These are phyloP conservation scores for Halteria grandinella DNA, from an alignment of 73 alveolate genomes.

Conservation along the genomic window DNA sequence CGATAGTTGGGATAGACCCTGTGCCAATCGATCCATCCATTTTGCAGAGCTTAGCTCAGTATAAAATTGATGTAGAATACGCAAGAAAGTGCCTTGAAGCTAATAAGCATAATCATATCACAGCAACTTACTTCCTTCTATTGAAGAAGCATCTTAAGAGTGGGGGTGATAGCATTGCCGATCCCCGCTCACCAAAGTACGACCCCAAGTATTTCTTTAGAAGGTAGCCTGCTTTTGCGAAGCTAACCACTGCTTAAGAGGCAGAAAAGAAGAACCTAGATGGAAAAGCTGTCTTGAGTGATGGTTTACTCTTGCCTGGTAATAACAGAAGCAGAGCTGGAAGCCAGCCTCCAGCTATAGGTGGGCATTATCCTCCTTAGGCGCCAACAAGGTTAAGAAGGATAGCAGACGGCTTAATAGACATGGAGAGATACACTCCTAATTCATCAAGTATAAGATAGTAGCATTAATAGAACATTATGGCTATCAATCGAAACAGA, in stretches of 20 bases:
- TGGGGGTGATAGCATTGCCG: conserved; percentile 73
- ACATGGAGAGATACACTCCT: conserved; percentile 41
- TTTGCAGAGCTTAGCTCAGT: conserved; percentile 39
- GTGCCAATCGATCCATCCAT: conserved; percentile 69
- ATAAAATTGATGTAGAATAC: conserved; percentile 60
- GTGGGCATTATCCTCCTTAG: too few species aligned
- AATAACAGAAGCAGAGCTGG: too few species aligned
- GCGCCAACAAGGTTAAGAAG: conserved; percentile 32
- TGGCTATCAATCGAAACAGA: too few species aligned
- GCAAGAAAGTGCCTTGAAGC: conserved; percentile 78
- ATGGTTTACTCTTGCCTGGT: too few species aligned
- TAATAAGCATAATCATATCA: conserved; percentile 89
- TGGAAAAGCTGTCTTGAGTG: conserved; percentile 7
- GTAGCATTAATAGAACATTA: neutral
- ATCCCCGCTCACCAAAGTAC: conserved; percentile 46
- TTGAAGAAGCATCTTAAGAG: conserved; percentile 82
- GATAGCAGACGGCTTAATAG: conserved; percentile 41
- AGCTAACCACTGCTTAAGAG: conserved; percentile 12
- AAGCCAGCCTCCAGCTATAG: too few species aligned
- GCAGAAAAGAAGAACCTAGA: neutral
- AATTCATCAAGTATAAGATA: neutral
- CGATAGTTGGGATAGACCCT: conserved; percentile 63
- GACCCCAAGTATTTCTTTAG: conserved; percentile 27
- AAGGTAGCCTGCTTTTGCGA: conserved; percentile 23
- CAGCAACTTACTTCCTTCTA: conserved; percentile 90